phyloP scores from a whole-genome alignment of 2,329 filamentous ascomycete genomes.

The Verticillium nubilum region DNA sequence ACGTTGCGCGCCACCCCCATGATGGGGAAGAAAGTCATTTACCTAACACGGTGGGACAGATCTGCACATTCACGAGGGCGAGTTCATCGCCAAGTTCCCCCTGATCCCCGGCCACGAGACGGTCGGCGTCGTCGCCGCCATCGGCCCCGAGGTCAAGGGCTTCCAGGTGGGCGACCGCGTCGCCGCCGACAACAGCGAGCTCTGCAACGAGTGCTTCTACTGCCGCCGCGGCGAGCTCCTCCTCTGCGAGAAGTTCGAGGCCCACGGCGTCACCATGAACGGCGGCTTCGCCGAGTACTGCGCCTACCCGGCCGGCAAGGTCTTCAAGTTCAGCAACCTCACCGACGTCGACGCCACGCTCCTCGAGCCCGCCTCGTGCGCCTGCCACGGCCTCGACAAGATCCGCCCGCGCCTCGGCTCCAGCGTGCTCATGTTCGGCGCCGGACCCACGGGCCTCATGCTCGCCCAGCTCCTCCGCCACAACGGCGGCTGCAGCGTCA shows the following conservation, averaged over 20 bases:
- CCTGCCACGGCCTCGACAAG: constrained; percentile 65
- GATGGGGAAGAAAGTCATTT: neutral
- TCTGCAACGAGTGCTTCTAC: constrained; percentile 69
- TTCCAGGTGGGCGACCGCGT: constrained; percentile 60
- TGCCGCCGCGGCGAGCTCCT: constrained; percentile 63
- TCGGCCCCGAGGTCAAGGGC: constrained; percentile 51
- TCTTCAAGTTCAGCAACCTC: constrained; percentile 62
- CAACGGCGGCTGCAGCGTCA: constrained; percentile 65
- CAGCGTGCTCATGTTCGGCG: constrained; percentile 60
- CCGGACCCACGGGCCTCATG: constrained; percentile 61
- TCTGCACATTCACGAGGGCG: constrained; percentile 60
- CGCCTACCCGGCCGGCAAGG: constrained; percentile 44
- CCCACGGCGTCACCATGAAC: constrained; percentile 62
- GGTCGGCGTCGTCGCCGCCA: constrained; percentile 56
- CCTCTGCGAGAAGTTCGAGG: constrained; percentile 64
- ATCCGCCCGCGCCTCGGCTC: constrained; percentile 62
- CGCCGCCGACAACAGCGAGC: constrained; percentile 58
- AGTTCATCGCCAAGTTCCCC: constrained; percentile 60
- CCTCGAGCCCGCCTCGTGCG: constrained; percentile 65
- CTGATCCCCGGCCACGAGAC: constrained; percentile 66
- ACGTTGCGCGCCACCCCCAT: constrained; percentile 17
- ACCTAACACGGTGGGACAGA: constrained; percentile 8
- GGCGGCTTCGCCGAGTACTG: constrained; percentile 70
- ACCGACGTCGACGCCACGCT: constrained; percentile 64
- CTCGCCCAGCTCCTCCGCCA: constrained; percentile 57